Conservation (phyloP, 1,139 yeast species). For the Taphrina sp. region DNA sequence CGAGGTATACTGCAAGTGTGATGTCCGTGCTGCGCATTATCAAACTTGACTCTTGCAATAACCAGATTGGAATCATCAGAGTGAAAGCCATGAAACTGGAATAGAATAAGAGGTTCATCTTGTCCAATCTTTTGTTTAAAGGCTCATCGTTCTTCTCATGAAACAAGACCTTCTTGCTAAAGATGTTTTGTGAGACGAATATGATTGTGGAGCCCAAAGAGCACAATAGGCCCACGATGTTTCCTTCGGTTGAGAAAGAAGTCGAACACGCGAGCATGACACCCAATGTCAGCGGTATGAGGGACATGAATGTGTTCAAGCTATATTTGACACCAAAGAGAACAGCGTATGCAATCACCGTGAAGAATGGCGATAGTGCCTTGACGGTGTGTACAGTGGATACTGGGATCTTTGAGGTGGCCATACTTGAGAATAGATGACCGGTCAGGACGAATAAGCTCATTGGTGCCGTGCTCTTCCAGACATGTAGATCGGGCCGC, state of each 20-base stretch:
- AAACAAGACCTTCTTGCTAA: slow-evolving; percentile 79
- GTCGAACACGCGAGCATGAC: slow-evolving; percentile 74
- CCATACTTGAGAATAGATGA: slow-evolving; percentile 83
- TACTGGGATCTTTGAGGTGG: slow-evolving; percentile 84
- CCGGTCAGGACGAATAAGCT: slow-evolving; percentile 89
- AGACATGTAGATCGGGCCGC: slow-evolving; percentile 42
- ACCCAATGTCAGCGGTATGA: slow-evolving; percentile 74
- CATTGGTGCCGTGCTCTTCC: slow-evolving; percentile 76
- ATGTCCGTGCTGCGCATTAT: slow-evolving; percentile 35
- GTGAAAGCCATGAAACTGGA: slow-evolving; percentile 79
- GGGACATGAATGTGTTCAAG: slow-evolving; percentile 67
- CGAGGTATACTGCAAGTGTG: slow-evolving; percentile 13
- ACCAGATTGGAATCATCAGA: slow-evolving; percentile 74
- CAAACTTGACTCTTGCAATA: slow-evolving; percentile 58
- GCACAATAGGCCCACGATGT: slow-evolving; percentile 63
- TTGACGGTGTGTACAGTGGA: slow-evolving; percentile 89
- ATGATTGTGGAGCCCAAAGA: slow-evolving; percentile 81
- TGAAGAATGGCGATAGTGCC: slow-evolving; percentile 81
- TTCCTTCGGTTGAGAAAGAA: slow-evolving; percentile 47
- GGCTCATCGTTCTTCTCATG: slow-evolving; percentile 40
- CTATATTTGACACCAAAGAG: slow-evolving; percentile 59
- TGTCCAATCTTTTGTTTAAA: slow-evolving; percentile 59
- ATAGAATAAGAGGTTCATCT: slow-evolving; percentile 75
- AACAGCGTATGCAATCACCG: slow-evolving; percentile 74
- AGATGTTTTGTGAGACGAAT: slow-evolving; percentile 87